These are phyloP conservation scores for Xylariaceae sp. DNA, from an alignment of 2,329 filamentous ascomycete genomes.

Conservation along the genomic window DNA sequence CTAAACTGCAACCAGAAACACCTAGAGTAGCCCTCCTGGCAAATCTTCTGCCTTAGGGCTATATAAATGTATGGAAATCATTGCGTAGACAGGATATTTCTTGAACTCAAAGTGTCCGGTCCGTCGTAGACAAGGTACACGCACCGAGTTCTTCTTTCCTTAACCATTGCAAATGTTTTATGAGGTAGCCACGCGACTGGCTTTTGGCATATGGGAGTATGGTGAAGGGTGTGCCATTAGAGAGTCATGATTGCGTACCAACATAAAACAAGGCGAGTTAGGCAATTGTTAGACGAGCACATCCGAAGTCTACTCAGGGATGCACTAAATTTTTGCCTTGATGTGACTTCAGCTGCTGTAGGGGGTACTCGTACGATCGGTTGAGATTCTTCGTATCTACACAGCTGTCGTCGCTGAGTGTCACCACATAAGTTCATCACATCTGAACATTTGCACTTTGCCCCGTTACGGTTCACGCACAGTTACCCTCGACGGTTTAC, in stretches of 20 bases:
- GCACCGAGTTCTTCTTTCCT: too few relatives aligned
- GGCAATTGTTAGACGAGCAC: not conserved
- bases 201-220: not conserved
- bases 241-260: not conserved
- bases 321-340: not conserved
- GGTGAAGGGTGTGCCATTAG: not conserved
- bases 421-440: conserved; percentile 1
- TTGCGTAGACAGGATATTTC: not conserved
- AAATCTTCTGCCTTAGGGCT: not conserved
- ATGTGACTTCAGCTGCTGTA: not conserved
- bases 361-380: not conserved
- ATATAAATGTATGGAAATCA: not conserved
- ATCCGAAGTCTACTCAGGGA: not conserved
- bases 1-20: not conserved
- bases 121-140: not conserved
- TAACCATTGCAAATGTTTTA: too few relatives aligned
- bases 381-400: not conserved
- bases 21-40: not conserved
- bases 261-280: not conserved
- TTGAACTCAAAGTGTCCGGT: not conserved
- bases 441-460: not conserved
- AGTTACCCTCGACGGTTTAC: too few relatives aligned
- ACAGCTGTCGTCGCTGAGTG: not conserved
- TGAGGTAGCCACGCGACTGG: not conserved
- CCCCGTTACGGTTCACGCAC: not conserved